Conservation (phyloP, 495 filamentous ascomycete genomes). For the Cercophora scortea region DNA sequence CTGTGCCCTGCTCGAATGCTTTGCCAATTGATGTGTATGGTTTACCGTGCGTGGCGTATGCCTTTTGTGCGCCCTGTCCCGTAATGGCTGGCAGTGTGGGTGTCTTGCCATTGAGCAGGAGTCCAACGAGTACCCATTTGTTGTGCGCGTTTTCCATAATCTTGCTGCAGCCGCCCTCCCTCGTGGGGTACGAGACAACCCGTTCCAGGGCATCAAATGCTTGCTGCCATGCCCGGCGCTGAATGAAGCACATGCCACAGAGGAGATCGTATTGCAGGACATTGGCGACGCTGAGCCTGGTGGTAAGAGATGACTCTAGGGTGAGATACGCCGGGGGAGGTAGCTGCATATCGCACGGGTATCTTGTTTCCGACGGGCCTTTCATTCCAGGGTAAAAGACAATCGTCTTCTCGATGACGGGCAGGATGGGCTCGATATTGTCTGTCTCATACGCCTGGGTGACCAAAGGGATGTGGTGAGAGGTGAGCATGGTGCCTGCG, state of each 20-base stretch:
- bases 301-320: conserved; percentile 47
- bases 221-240: conserved; percentile 59
- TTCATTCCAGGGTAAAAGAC: conserved; percentile 53
- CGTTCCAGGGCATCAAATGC: conserved; percentile 65
- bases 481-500: conserved; percentile 61
- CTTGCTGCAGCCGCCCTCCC: conserved; percentile 50
- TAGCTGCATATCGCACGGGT: conserved; percentile 25
- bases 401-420: conserved; percentile 60
- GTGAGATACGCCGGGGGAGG: conserved; percentile 46
- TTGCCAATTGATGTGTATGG: conserved; percentile 64
- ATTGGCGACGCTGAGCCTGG: conserved; percentile 45
- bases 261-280: conserved; percentile 74
- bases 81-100: conserved; percentile 26
- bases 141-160: conserved; percentile 88
- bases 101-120: conserved; percentile 65
- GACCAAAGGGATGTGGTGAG: conserved; percentile 53
- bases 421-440: conserved; percentile 49
- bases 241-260: conserved; percentile 72
- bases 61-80: conserved; percentile 42
- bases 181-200: conserved; percentile 57
- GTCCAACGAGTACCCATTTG: conserved; percentile 78
- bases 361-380: conserved; percentile 13
- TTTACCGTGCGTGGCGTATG: conserved; percentile 51
- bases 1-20: conserved; percentile 56
- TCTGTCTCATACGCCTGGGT: conserved; percentile 46